Percentiles rank a stretch among this genome's conserved stretches.
Conservation (phyloP, 371 early-diverging fungal genomes). For the Haplosporangium sp. region DNA sequence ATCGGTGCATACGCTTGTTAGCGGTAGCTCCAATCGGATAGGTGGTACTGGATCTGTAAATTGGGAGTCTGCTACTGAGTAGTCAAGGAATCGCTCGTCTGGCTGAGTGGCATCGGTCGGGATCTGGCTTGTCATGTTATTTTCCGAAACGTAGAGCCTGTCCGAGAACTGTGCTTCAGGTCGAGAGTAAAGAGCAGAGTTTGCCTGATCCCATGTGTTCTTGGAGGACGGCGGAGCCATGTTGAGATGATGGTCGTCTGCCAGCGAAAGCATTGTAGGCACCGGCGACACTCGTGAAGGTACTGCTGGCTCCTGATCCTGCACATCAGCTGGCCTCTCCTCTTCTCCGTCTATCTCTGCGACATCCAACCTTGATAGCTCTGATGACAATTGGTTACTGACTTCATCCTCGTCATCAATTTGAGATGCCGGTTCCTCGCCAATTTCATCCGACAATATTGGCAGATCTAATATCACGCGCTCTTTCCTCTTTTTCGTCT, state of each 20-base stretch:
- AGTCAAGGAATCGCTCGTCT: constrained; percentile 35
- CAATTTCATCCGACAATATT: too few species aligned
- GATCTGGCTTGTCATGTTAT: constrained; percentile 20
- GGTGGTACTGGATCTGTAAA: constrained; percentile 17
- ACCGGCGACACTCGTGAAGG: background rate
- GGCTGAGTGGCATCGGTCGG: constrained; percentile 49
- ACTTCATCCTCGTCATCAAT: constrained; percentile 10
- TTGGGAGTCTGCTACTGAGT: constrained; percentile 1
- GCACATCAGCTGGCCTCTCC: background rate
- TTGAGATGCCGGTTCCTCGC: background rate
- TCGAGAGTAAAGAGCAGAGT: background rate
- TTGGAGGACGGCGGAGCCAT: too few species aligned
- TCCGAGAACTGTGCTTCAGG: constrained; percentile 2
- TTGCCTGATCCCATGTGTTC: too few species aligned
- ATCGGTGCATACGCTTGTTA: constrained; percentile 1
- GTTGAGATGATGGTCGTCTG: too few species aligned
- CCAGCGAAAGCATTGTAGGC: background rate
- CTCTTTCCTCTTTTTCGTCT: too few species aligned
- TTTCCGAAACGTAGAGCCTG: constrained; percentile 3
- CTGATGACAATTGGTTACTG: constrained; percentile 31
- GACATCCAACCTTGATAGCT: constrained; percentile 26
- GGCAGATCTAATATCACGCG: too few species aligned
- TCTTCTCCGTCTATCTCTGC: constrained; percentile 9
- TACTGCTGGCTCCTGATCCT: background rate
- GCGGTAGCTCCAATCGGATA: constrained; percentile 14